phyloP scores from a whole-genome alignment of 257 asterid genomes.

The Gentiana straminea region DNA sequence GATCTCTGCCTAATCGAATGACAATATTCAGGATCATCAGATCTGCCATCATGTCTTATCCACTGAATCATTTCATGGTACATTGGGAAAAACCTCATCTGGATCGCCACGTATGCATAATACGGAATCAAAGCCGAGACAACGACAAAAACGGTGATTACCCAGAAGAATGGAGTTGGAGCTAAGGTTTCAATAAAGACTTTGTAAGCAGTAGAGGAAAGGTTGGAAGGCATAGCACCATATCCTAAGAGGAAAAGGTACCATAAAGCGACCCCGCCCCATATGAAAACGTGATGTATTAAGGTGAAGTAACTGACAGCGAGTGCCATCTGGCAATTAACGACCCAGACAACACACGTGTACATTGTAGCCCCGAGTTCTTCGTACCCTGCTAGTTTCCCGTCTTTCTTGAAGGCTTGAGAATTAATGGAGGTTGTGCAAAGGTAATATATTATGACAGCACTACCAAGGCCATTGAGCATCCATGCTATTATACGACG shows the following conservation, averaged over 20 bases:
- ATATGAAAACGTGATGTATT: constrained; percentile 66
- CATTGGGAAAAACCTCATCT: constrained; percentile 39
- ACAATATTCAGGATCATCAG: constrained; percentile 67
- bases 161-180: constrained; percentile 53
- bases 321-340: constrained; percentile 77
- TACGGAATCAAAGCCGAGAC: constrained; percentile 44
- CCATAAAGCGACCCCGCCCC: constrained; percentile 94
- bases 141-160: constrained; percentile 38
- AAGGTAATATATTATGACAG: constrained; percentile 70
- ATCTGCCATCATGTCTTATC: constrained; percentile 63
- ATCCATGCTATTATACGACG: constrained; percentile 86
- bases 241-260: constrained; percentile 63
- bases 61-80: constrained; percentile 91
- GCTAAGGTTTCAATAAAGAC: constrained; percentile 73
- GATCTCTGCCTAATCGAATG: constrained; percentile 67
- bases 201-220: constrained; percentile 57
- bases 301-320: constrained; percentile 79
- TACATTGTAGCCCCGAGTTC: constrained; percentile 77
- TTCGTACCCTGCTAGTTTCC: constrained; percentile 46
- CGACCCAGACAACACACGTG: constrained; percentile 86
- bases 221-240: constrained; percentile 40
- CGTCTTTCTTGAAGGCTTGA: constrained; percentile 52
- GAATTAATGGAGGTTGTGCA: constrained; percentile 45
- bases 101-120: constrained; percentile 31
- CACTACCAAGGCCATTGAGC: constrained; percentile 60